A percentile compares a stretch with the other conserved stretches of the same genome.
phyloP scores from a whole-genome alignment of 805 yeast species.

The Saccharomycopsis malanga region DNA sequence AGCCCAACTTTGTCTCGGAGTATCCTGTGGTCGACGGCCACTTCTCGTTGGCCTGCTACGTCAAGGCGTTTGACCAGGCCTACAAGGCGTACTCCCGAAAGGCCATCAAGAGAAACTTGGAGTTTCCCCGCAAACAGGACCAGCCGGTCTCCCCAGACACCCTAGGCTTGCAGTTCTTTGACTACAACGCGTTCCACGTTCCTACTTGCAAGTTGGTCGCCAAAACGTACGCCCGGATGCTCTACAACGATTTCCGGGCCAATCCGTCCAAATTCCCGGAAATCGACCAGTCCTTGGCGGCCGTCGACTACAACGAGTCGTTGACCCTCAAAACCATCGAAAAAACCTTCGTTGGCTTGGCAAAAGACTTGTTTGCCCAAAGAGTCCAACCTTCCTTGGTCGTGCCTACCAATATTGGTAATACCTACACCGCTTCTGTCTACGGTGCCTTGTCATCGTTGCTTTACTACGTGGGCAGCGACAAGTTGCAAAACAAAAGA shows the following conservation, averaged over 20 bases:
- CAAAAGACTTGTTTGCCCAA: constrained; percentile 58
- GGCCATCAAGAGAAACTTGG: constrained; percentile 46
- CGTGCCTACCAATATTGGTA: constrained; percentile 95
- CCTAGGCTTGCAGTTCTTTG: constrained; percentile 70
- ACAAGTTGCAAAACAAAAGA: constrained; percentile 71
- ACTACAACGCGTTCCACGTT: constrained; percentile 93
- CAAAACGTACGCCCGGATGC: constrained; percentile 86
- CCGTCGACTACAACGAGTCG: constrained; percentile 67
- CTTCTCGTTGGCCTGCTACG: constrained; percentile 88
- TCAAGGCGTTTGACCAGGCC: constrained; percentile 84
- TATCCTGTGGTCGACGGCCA: constrained; percentile 98
- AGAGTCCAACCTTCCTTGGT: constrained; percentile 74
- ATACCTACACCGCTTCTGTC: constrained; percentile 93
- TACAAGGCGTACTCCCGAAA: constrained; percentile 78
- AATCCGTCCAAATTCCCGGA: constrained; percentile 56
- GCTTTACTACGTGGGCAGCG: constrained; percentile 67
- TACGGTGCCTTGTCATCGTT: constrained; percentile 83
- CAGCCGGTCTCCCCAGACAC: constrained; percentile 41
- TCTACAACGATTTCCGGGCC: constrained; percentile 78
- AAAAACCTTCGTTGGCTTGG: constrained; percentile 72
- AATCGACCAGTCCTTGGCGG: constrained; percentile 35
- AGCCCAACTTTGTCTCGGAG: constrained; percentile 94
- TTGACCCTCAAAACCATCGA: constrained; percentile 75
- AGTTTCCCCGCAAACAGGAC: constrained; percentile 23
- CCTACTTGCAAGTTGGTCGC: constrained; percentile 95